Evolutionary conservation across 176 grass and related monocot species (phyloP).

Genomic region (Juncus inflexus): DNA sequence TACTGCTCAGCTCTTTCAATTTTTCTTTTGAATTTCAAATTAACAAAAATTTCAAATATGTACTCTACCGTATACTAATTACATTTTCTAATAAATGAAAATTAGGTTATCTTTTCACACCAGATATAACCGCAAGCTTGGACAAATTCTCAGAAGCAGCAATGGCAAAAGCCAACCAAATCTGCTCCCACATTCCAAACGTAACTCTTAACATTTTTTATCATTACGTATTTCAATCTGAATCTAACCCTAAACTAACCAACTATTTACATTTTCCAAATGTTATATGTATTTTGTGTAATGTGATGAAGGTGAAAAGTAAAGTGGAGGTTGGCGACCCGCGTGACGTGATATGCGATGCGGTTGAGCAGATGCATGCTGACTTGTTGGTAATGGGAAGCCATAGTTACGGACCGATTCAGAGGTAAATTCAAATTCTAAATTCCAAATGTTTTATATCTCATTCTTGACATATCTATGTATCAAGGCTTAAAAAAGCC

Average conservation of each 20-base stretch:
- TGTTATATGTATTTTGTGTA: no score
- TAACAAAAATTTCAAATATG: not conserved
- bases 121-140: conserved; percentile 42
- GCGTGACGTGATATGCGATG: conserved; percentile 51
- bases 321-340: conserved; percentile 60
- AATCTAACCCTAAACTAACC: no score
- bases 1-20: conserved; percentile 20
- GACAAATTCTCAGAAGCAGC: conserved; percentile 13
- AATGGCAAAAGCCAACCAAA: conserved; percentile 51
- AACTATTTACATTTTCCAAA: no score
- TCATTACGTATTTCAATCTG: no score
- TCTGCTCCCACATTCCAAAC: conserved; percentile 50
- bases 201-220: conserved; percentile 4
- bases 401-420: conserved; percentile 68
- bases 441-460: not conserved
- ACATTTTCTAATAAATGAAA: not conserved
- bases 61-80: not conserved
- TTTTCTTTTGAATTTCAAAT: not conserved
- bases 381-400: conserved; percentile 63
- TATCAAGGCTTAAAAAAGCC: not conserved
- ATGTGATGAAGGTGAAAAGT: conserved; percentile 44
- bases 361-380: conserved; percentile 45
- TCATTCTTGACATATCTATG: not conserved
- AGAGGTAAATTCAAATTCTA: conserved; percentile 36
- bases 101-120: conserved; percentile 54